phyloP scores from a whole-genome alignment of 257 asterid species.

The Euphrasia confusa region DNA sequence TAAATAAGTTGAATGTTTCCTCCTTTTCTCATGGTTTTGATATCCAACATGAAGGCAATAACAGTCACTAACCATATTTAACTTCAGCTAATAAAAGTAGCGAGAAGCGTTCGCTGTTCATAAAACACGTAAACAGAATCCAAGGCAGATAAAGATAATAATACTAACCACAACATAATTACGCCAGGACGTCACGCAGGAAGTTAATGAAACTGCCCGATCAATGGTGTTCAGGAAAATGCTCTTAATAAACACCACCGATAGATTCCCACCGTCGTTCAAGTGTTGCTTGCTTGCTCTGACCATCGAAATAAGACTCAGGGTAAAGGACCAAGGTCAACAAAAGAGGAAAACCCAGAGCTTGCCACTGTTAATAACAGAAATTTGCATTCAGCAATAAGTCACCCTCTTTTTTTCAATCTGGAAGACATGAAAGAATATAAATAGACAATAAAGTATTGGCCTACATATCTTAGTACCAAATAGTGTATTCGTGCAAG shows the following conservation, averaged over 20 bases:
- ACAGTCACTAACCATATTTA: not conserved
- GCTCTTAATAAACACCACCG: conserved; percentile 30
- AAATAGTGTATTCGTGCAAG: conserved; percentile 15
- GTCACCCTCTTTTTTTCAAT: conserved; percentile 48
- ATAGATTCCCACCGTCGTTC: conserved; percentile 33
- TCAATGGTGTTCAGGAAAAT: conserved; percentile 27
- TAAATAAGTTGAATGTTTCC: not conserved
- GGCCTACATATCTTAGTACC: conserved; percentile 12
- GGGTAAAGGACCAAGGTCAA: conserved; percentile 76
- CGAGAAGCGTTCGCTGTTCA: not conserved
- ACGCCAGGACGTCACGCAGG: conserved; percentile 69
- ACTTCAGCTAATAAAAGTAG: not conserved
- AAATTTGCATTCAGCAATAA: conserved; percentile 69
- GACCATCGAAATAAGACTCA: conserved; percentile 37
- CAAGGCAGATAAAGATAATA: conserved; percentile 21
- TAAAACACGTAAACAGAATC: not conserved
- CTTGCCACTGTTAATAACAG: conserved; percentile 92
- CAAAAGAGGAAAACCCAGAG: conserved; percentile 62
- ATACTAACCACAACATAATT: conserved; percentile 87
- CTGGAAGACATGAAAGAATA: conserved; percentile 43
- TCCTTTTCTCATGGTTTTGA: not conserved
- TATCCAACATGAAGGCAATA: conserved; percentile 6
- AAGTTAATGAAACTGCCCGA: conserved; percentile 39
- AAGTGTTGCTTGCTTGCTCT: conserved; percentile 37
- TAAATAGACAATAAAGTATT: conserved; percentile 24